A percentile compares a stretch with the other conserved stretches of the same genome.
Evolutionary conservation across 139 green algal species (phyloP).

Genomic region (Marvania coccoides): DNA sequence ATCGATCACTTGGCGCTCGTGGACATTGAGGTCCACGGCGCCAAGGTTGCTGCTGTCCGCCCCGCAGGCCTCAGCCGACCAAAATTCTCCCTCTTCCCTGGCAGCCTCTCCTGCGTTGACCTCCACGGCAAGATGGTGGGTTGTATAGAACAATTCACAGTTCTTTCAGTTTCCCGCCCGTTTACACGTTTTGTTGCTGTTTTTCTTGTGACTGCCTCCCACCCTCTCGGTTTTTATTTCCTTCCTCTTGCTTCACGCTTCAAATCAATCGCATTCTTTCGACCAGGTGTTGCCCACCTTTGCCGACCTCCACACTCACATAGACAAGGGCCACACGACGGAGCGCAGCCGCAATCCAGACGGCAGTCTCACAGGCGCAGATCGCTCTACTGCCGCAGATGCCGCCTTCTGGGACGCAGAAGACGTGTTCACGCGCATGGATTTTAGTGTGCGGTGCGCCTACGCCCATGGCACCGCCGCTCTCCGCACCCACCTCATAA

Average conservation of each 20-base stretch:
- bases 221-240: too few relatives aligned
- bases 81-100: neutral
- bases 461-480: slow-evolving; percentile 65
- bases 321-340: slow-evolving; percentile 64
- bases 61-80: neutral
- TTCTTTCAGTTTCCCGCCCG: too few relatives aligned
- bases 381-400: slow-evolving; percentile 51
- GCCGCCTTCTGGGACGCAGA: slow-evolving; percentile 50
- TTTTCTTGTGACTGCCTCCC: too few relatives aligned
- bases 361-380: slow-evolving; percentile 50
- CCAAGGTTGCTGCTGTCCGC: neutral
- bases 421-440: slow-evolving; percentile 60
- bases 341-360: slow-evolving; percentile 56
- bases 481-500: slow-evolving; percentile 69
- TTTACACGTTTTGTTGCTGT: too few relatives aligned
- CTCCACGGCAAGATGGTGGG: slow-evolving; percentile 24
- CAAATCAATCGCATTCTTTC: too few relatives aligned
- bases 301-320: slow-evolving; percentile 67
- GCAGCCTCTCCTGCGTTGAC: slow-evolving; percentile 5
- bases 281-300: slow-evolving; percentile 55
- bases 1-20: slow-evolving; percentile 28
- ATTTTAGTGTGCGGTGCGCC: slow-evolving; percentile 59
- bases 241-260: too few relatives aligned
- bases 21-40: slow-evolving; percentile 29
- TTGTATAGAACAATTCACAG: too few relatives aligned